Evolutionary conservation across 1,139 yeast species (phyloP), one percentile per base, ranked within the genome.

Genomic region (Groenewaldozyma sp.): DNA sequence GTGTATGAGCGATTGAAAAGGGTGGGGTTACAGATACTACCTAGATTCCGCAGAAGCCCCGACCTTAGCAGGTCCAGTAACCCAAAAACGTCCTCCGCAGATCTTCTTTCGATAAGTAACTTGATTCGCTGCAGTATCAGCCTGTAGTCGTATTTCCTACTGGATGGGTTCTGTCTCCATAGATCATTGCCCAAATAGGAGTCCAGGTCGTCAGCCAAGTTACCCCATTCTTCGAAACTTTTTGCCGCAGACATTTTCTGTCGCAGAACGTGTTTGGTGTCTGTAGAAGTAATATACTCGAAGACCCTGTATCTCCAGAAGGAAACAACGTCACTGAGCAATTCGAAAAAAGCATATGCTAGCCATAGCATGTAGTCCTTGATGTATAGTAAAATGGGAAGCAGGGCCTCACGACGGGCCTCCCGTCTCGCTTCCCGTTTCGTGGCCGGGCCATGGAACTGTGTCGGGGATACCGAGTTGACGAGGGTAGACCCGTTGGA

Each of bases 21-120:
- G 40, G 80, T 72, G 50, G 80, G 79, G 50, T 82, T 86, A 2
- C 94, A 75, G 3, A 91, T 83, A 1, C 95, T 94, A 6, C 95
- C 98, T 62, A 91, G 82, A 56, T 91, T 91, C 24, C 98, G 65
- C 36, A 91, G 64, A 52, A 86, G 72, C 0, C 95, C 95, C 0
- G 95, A 82, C 34, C 95, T 65, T 35, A 91, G 70, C 34, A 82
- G 65, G 20, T 84, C 79, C 64, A 82, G 72, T 22, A 91, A 67
- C 31, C 67, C 61, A 20, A 69, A 71, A 2, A 75, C 63, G 53
- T 84, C 80, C n/a, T 71, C 73, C 7, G 67, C 64, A 13, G 68
- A 61, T 39, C 94, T 63, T 0, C 95, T 91, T 24, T 71, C 71
- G 29, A 72, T 67, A 36, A 91, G 60, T 28, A 72, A 68, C 45